Base-by-base conservation (phyloP, 1,284 basidiomycete genomes). In the Sutorius eximius region DNA sequence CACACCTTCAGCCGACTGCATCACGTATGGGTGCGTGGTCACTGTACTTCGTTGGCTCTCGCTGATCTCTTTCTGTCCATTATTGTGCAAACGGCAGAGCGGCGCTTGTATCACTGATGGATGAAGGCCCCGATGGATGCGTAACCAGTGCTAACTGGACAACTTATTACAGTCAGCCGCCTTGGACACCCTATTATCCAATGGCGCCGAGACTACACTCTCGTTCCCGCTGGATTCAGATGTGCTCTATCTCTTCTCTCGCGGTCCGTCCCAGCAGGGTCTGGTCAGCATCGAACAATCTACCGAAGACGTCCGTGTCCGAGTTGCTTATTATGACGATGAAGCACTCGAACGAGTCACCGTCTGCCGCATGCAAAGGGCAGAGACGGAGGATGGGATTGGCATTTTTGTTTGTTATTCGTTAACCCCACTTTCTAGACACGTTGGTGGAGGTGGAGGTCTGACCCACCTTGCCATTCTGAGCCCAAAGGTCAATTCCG, bases 201-300 rank as follows among this genome's bases (percentile, higher is more conserved):
- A 59, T 30, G 71, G 70, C 3, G 69, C 67, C 9, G 68, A 71
- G 52, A 51, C 58, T 8, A 22, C 45, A 1, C 74, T 80, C 56
- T 64, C 72, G 24, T 68, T 79, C 9, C 75, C 76, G 4, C 49
- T 73, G 27, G 63, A 71, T 22, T 70, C 75, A 1, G 67, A 75
- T 8, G 54, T 57, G 2, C 59, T 79, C 38, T 73, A 70, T 47
- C 61, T 79, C 32, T 20, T 75, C 15, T 67, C 78, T 32, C 68
- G 69, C 16, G 78, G 78, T 8, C 48, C 42, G 0, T 52, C 58
- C 41, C 66, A 71, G 20, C 43, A 61, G 0, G 77, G 78, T 27
- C 15, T 48, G 3, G 59, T 75, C 45, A 62, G 67, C 24, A 63
- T 80, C 30, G 52, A 63, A 10, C 63, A 67, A 41, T 68, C 73